A percentile compares a stretch with the other conserved stretches of the same genome.
phyloP scores from a whole-genome alignment of 208 protist species.

The Naegleria lovaniensis region DNA sequence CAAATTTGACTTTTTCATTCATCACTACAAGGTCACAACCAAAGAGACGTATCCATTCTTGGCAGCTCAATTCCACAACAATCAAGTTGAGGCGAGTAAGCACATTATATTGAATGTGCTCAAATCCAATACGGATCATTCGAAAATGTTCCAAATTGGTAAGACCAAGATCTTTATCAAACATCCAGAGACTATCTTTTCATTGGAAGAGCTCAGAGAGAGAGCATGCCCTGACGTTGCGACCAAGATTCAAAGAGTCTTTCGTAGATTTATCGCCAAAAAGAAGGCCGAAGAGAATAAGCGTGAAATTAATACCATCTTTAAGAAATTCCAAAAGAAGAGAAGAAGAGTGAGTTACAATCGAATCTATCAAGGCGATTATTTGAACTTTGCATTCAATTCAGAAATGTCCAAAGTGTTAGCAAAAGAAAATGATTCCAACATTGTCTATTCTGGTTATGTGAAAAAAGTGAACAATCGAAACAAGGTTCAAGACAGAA shows the following conservation, averaged over 20 bases:
- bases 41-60: not conserved
- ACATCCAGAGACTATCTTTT: conserved; percentile 72
- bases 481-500: not conserved
- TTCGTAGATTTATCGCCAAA: conserved; percentile 55
- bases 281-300: not conserved
- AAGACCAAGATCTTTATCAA: conserved; percentile 87
- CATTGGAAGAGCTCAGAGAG: conserved; percentile 76
- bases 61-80: not conserved
- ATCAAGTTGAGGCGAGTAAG: not conserved
- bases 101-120: not conserved
- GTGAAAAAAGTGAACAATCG: not conserved
- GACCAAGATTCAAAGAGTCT: conserved; percentile 71
- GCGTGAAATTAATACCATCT: not conserved
- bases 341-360: conserved; percentile 13
- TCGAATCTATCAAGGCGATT: not conserved
- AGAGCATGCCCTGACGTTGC: conserved; percentile 62
- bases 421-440: not conserved
- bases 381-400: not conserved
- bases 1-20: conserved; percentile 82
- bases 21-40: conserved; percentile 62
- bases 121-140: not conserved
- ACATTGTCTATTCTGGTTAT: not conserved
- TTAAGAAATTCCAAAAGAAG: not conserved
- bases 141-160: not conserved
- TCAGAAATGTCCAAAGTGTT: not conserved